These are phyloP conservation scores for Fragilariopsis cylindrus DNA, from an alignment of 108 stramenopile species.

Conservation along the genomic window DNA sequence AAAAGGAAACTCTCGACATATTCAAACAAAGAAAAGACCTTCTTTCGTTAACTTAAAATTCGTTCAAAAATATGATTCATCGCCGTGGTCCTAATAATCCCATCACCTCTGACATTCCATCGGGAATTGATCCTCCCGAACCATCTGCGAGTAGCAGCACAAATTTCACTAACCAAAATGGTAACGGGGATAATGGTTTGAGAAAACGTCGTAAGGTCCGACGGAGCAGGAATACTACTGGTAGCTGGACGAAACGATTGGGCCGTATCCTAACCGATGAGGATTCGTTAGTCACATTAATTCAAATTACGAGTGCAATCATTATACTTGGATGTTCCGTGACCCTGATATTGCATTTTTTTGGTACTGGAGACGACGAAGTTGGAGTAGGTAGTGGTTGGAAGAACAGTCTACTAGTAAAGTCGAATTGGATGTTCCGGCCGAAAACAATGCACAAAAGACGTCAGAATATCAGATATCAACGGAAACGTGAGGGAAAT, in stretches of 20 bases:
- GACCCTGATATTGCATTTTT: constrained; percentile 2
- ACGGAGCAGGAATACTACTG: not conserved
- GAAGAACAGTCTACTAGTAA: not conserved
- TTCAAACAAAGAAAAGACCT: too few species aligned
- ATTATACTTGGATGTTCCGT: constrained; percentile 22
- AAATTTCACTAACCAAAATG: not conserved
- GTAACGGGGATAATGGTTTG: not conserved
- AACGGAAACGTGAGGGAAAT: not conserved
- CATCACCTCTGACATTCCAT: too few species aligned
- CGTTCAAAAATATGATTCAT: too few species aligned
- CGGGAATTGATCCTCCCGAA: not conserved
- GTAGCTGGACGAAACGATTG: not conserved
- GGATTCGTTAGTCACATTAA: constrained; percentile 15
- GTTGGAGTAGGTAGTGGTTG: not conserved
- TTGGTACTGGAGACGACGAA: not conserved
- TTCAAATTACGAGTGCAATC: constrained; percentile 14
- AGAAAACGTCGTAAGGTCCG: not conserved
- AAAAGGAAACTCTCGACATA: too few species aligned
- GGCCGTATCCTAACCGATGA: constrained; percentile 9
- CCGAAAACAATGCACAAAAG: not conserved
- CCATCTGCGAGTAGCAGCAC: not conserved
- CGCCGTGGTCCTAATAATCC: too few species aligned
- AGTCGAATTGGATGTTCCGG: not conserved
- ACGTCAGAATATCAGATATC: not conserved
- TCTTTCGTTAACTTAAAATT: too few species aligned